Percentiles rank a stretch among this genome's conserved stretches.
Conservation (phyloP, 202 grass and related monocot species). For the Panicum hallii region DNA sequence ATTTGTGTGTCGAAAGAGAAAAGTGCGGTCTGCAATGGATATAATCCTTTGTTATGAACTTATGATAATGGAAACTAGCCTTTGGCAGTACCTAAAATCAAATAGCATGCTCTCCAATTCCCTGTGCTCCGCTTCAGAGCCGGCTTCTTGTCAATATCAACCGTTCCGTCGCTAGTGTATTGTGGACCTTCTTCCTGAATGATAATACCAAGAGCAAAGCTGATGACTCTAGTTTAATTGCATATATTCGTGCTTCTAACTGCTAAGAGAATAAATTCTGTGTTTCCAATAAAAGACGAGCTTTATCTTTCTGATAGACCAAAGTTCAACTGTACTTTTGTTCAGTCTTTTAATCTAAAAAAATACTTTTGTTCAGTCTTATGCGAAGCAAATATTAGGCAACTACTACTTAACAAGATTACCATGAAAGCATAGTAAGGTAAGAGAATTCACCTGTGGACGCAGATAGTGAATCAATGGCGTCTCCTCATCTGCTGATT, state of each 20-base stretch:
- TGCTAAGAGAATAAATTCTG: not conserved
- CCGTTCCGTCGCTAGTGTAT: slow-evolving; percentile 47
- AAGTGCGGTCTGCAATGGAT: not conserved
- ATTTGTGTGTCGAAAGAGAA: not conserved
- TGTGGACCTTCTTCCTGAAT: slow-evolving; percentile 35
- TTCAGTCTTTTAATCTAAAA: no score
- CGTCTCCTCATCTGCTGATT: not conserved
- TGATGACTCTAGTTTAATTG: not conserved
- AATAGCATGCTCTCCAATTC: slow-evolving; percentile 57
- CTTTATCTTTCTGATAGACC: not conserved
- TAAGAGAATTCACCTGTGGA: not conserved
- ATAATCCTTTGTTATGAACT: no score
- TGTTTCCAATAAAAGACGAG: not conserved
- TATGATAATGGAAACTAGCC: no score
- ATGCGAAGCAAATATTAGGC: not conserved
- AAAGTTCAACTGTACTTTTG: not conserved
- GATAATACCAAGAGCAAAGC: not conserved
- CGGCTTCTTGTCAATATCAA: slow-evolving; percentile 42
- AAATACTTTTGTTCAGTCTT: not conserved
- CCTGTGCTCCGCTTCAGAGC: slow-evolving; percentile 46
- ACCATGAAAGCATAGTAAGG: not conserved
- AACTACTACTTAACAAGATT: not conserved
- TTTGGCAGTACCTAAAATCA: slow-evolving; percentile 44
- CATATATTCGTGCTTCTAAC: not conserved
- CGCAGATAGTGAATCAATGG: not conserved